Evolutionary conservation across 2,329 filamentous ascomycete species (phyloP).

Genomic region (Thielaviopsis populi): DNA sequence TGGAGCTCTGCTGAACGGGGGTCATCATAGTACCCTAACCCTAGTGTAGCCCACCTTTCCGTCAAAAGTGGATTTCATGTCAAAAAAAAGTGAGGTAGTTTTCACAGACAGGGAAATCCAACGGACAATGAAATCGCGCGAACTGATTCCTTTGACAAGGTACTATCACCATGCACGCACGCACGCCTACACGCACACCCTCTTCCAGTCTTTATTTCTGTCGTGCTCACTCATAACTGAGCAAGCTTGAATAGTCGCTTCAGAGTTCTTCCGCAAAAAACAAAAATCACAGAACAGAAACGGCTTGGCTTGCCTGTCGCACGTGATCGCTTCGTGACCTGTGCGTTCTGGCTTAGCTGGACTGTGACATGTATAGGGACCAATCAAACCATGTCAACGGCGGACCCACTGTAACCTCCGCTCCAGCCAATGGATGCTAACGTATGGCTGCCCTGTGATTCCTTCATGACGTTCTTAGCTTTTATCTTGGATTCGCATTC

Average conservation of each 20-base stretch:
- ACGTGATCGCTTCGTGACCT: background rate
- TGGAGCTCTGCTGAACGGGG: too few species aligned
- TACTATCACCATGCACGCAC: background rate
- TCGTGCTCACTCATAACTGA: too few species aligned
- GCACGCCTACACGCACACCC: too few species aligned
- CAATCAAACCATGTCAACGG: slow-evolving; percentile 1
- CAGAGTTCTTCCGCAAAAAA: background rate
- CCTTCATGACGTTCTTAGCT: slow-evolving; percentile 1
- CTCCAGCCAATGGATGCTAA: background rate
- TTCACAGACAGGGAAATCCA: background rate
- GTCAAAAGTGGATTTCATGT: too few species aligned
- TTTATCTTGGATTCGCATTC: background rate
- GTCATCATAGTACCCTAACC: too few species aligned
- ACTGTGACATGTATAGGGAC: background rate
- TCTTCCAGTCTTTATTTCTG: too few species aligned
- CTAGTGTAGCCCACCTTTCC: too few species aligned
- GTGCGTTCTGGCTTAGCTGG: background rate
- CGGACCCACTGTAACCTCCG: background rate
- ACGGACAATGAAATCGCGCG: background rate
- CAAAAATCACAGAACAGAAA: background rate
- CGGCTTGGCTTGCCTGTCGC: background rate
- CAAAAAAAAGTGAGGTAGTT: background rate
- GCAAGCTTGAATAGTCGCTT: background rate
- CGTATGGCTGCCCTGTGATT: background rate
- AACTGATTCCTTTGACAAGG: background rate